Base-by-base conservation (phyloP, 1,139 yeast species). In the Diutina mesorugosa region DNA sequence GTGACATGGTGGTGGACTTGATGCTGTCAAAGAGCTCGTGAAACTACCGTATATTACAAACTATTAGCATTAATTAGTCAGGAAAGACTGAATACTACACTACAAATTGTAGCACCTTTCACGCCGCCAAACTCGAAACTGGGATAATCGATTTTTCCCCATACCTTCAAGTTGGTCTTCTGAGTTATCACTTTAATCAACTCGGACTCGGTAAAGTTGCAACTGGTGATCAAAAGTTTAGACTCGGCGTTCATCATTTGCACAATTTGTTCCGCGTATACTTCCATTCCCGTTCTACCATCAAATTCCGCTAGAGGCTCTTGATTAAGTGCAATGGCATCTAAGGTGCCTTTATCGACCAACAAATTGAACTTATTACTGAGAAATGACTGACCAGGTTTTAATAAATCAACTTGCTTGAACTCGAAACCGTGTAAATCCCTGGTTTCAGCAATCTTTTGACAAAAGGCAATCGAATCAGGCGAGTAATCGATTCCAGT, bases 261-360 rank as follows among this genome's bases (percentile, higher is more conserved):
- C 53, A 71, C 72, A n/a, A 89, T 83, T 54, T 82, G 83, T 0
- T 64, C 62, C 0, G 90, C 83, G 64, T 93, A 93, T 12, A 80
- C 73, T 53, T 86, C 83, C 63, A 79, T 74, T 1, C 88, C 88
- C 30, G 75, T 72, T 60, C 69, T 68, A 4, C 73, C 78, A 55
- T 73, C 77, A 56, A 69, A 70, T 0, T 67, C 72, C 28, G 64
- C 66, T 47, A 83, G 65, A 2, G 71, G 73, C 8, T 71, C 72
- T 52, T 87, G 90, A 64, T 90, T 87, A 55, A 93, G 76, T 0
- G 97, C 97, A 61, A 95, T 93, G 6, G 99, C 99, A 71, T 93
- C 99, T 50, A 95, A 71, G 0, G 99, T 93, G 9, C 99, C 99
- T 67, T 93, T 93, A 69, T 93, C 99, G 50, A 91, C 72, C 2